These are phyloP conservation scores for Xenoacremonium recifei DNA, from an alignment of 2,329 filamentous ascomycete genomes.

Conservation along the genomic window DNA sequence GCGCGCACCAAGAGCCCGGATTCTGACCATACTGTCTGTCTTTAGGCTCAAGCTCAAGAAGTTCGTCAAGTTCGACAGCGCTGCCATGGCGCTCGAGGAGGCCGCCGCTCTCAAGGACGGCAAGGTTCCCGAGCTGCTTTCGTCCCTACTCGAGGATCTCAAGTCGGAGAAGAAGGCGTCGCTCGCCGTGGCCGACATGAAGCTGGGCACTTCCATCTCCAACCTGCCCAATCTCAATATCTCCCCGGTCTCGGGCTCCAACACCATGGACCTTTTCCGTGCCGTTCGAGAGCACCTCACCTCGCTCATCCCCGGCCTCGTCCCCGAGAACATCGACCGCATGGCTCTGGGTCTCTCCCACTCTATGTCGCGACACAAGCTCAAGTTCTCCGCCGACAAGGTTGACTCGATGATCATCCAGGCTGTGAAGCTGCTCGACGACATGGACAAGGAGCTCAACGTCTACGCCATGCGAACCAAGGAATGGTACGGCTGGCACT, in stretches of 20 bases:
- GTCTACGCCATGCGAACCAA: constrained; percentile 98
- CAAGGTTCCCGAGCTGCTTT: constrained; percentile 88
- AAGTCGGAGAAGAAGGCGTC: constrained; percentile 98
- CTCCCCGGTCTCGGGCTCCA: constrained; percentile 66
- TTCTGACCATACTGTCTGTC: too few species aligned
- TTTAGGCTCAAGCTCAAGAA: constrained; percentile 88
- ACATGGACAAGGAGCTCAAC: constrained; percentile 98
- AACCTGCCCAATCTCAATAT: constrained; percentile 88
- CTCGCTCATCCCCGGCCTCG: constrained; percentile 85
- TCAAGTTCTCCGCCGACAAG: constrained; percentile 98
- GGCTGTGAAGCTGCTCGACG: constrained; percentile 89
- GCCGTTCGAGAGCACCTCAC: constrained; percentile 89
- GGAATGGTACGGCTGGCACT: constrained; percentile 99
- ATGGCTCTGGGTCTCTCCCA: constrained; percentile 97
- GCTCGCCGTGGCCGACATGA: constrained; percentile 89
- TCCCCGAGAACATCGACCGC: constrained; percentile 82
- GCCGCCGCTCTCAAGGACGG: constrained; percentile 85
- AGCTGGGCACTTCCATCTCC: constrained; percentile 87
- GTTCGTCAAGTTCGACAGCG: constrained; percentile 96
- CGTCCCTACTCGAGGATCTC: constrained; percentile 78
- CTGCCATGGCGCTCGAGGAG: constrained; percentile 85
- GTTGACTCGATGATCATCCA: constrained; percentile 99
- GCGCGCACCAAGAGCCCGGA: too few species aligned
- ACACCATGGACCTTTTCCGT: constrained; percentile 79
- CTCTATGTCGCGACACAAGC: constrained; percentile 93